Evolutionary conservation across 2,329 filamentous ascomycete genomes (phyloP), one percentile per base, ranked within the genome.

Genomic region (Penicillium sp.): DNA sequence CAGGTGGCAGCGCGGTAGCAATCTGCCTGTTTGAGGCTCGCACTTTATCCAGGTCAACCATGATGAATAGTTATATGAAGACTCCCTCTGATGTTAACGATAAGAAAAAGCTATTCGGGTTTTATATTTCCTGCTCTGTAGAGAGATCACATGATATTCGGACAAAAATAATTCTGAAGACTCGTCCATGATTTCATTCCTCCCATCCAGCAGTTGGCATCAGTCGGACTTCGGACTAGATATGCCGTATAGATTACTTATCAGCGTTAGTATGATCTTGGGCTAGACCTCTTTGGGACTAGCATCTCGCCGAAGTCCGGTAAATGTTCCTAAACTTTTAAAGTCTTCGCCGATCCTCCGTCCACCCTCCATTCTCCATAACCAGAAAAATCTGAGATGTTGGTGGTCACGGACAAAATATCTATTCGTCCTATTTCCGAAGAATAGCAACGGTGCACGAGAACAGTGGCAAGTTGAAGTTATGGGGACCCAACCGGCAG

Each of bases 21-120:
- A 57, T 48, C 20, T 28, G 43, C 42, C 26, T 24, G 30, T 57
- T 57, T 8, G 55, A 57, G 16, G 48, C n/a, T 9, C 21, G 23
- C 2, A 53, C 24, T 18, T 24, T 7, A 20, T n/a, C 21, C 8
- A 53, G 7, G 5, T 35, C n/a, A 24, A 53, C 40, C 51, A 53
- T 53, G 30, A 35, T 35, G 30, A 16, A 35, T 35, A n/a, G n/a
- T 35, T 14, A 8, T 35, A 5, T 9, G 14, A 35, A 35, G 11
- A 35, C 11, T 11, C 30, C 16, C 28, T 11, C 28, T 33, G 28
- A 33, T 33, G 12, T 33, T 12, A 33, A 33, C 9, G 4, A 12
- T 3, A 35, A 9, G 16, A 35, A 35, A 5, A 11, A 30, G 12
- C 28, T 35, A 9, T 35, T 3, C 30, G 30, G 2, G 3, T 35